These are phyloP conservation scores for Capillidium heterosporum DNA, from an alignment of 371 early-diverging fungal species.

Conservation along the genomic window DNA sequence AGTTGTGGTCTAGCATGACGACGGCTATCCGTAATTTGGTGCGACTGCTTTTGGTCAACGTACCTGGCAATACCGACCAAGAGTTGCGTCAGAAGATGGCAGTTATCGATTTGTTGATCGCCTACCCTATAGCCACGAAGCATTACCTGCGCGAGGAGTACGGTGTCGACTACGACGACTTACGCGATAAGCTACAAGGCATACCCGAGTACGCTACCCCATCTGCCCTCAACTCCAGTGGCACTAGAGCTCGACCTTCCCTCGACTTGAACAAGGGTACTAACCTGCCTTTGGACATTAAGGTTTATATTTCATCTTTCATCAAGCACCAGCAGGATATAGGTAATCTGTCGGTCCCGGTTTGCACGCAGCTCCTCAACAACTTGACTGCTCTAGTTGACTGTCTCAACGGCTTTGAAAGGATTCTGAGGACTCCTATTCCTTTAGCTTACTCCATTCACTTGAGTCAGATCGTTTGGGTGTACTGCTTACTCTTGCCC, in stretches of 20 bases:
- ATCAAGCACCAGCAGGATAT: slow-evolving; percentile 13
- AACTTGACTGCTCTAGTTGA: slow-evolving; percentile 17
- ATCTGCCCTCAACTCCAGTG: slow-evolving; percentile 1
- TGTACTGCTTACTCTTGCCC: slow-evolving; percentile 47
- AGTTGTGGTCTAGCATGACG: slow-evolving; percentile 39
- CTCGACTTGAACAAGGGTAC: slow-evolving; percentile 14
- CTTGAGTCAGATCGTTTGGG: slow-evolving; percentile 42
- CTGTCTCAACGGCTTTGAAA: slow-evolving; percentile 38
- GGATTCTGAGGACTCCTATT: slow-evolving; percentile 61
- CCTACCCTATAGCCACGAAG: slow-evolving; percentile 46
- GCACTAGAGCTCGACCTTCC: slow-evolving; percentile 5
- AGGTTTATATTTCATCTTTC: slow-evolving; percentile 20
- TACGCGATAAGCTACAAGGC: slow-evolving; percentile 2
- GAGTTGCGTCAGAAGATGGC: slow-evolving; percentile 28
- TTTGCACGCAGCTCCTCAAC: slow-evolving; percentile 14
- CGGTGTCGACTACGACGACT: slow-evolving; percentile 20
- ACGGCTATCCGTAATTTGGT: slow-evolving; percentile 22
- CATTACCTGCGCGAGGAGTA: slow-evolving; percentile 47
- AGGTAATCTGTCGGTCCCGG: slow-evolving; percentile 12
- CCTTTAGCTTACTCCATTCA: slow-evolving; percentile 69
- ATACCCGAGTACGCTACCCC: slow-evolving; percentile 6
- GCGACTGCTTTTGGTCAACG: slow-evolving; percentile 25
- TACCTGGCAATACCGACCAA: slow-evolving; percentile 17
- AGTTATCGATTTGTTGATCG: slow-evolving; percentile 42
- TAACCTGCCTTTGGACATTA: slow-evolving; percentile 24